Evolutionary conservation across 805 yeast genomes (phyloP).

Genomic region (Metschnikowia colocasiae): DNA sequence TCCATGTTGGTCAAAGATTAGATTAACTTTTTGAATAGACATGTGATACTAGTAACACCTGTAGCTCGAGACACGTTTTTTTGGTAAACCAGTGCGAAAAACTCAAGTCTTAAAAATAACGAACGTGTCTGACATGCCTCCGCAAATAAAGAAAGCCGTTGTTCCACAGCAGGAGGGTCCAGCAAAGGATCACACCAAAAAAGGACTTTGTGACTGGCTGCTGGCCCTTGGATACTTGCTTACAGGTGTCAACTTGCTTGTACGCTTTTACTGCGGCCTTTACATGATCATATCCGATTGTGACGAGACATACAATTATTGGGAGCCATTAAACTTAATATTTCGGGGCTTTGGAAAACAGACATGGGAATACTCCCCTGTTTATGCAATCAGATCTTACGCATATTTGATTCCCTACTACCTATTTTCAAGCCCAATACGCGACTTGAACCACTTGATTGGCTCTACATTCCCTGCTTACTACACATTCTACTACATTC

Average conservation of each 20-base stretch:
- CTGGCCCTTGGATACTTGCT: constrained; percentile 7
- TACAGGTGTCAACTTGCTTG: constrained; percentile 14
- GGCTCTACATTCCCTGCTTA: constrained; percentile 20
- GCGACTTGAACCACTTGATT: constrained; percentile 15
- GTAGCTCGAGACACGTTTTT: neutral
- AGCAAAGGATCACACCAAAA: neutral
- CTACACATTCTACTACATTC: constrained; percentile 49
- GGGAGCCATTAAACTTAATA: constrained; percentile 86
- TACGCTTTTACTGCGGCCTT: constrained; percentile 40
- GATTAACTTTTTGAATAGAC: neutral
- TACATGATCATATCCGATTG: constrained; percentile 81
- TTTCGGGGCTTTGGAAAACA: constrained; percentile 83
- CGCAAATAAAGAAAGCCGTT: neutral
- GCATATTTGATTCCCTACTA: constrained; percentile 59
- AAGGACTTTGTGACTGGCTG: constrained; percentile 3
- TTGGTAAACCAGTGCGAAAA: constrained; percentile 1
- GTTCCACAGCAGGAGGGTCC: neutral
- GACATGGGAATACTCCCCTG: constrained; percentile 96
- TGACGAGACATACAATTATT: constrained; percentile 88
- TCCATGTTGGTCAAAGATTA: constrained; percentile 67
- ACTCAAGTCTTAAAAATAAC: neutral
- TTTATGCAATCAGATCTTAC: constrained; percentile 83
- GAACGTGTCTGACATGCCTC: neutral
- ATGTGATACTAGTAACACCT: neutral
- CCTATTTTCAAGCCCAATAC: constrained; percentile 23